Percentiles rank a stretch among this genome's conserved stretches.
These are phyloP conservation scores for Hanseniaspora occidentalis DNA, from an alignment of 805 yeast genomes.

Conservation along the genomic window DNA sequence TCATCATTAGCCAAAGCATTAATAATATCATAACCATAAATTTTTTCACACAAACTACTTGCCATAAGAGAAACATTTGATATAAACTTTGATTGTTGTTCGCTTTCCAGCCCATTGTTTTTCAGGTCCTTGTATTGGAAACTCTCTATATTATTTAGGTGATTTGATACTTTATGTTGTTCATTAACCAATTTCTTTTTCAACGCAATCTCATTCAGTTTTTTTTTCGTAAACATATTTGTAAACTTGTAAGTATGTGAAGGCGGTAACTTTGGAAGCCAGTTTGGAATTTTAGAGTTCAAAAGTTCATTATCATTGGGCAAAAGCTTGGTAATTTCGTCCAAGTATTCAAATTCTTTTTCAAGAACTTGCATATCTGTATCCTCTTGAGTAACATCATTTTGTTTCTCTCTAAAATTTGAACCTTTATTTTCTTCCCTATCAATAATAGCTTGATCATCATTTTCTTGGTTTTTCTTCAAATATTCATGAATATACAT, in stretches of 20 bases:
- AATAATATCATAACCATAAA: constrained; percentile 7
- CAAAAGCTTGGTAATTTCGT: constrained; percentile 35
- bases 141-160: constrained; percentile 9
- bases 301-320: constrained; percentile 34
- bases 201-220: constrained; percentile 59
- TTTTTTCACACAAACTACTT: constrained; percentile 1
- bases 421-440: constrained; percentile 6
- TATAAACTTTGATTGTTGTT: no score
- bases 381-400: constrained; percentile 10
- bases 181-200: constrained; percentile 68
- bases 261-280: constrained; percentile 86
- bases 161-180: constrained; percentile 60
- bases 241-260: constrained; percentile 83
- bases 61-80: no score
- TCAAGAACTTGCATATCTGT: constrained; percentile 8
- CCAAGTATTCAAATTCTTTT: constrained; percentile 8
- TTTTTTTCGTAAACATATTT: constrained; percentile 47
- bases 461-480: no score
- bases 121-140: constrained; percentile 2
- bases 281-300: constrained; percentile 43
- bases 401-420: constrained; percentile 5
- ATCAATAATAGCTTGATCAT: constrained; percentile 7
- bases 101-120: no score
- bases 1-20: no score
- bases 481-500: constrained; percentile 12